A percentile compares a stretch with the other conserved stretches of the same genome.
These are phyloP conservation scores for Geranium brycei DNA, from an alignment of 345 rosid species.

Conservation along the genomic window DNA sequence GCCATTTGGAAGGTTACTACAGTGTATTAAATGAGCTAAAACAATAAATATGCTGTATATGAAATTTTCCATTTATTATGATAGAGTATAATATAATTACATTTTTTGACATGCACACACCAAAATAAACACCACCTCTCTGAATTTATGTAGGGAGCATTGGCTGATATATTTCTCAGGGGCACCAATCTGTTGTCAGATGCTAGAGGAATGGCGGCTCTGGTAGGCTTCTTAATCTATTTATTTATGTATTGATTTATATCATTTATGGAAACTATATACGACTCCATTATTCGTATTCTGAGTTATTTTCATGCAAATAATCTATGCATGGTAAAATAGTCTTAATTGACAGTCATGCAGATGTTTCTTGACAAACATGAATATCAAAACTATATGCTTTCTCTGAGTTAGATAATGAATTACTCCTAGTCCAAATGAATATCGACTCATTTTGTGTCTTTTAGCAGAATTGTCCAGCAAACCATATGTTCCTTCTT, in stretches of 20 bases:
- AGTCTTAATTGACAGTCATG: not conserved
- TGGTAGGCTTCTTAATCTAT: slow-evolving; percentile 33
- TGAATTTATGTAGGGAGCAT: slow-evolving; percentile 46
- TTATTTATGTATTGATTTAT: not conserved
- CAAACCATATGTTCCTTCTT: not conserved
- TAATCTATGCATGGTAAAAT: not conserved
- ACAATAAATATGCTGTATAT: no score
- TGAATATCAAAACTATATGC: not conserved
- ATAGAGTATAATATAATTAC: not conserved
- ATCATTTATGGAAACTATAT: no score
- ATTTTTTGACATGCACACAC: not conserved
- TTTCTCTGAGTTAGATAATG: not conserved
- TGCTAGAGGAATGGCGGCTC: slow-evolving; percentile 67
- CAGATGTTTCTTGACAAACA: not conserved
- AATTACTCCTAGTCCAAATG: not conserved
- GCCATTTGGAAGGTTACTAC: no score
- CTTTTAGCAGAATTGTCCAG: not conserved
- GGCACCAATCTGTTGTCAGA: slow-evolving; percentile 57
- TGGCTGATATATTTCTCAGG: slow-evolving; percentile 73
- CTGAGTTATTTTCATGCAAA: not conserved
- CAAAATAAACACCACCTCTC: not conserved
- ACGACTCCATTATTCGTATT: not conserved
- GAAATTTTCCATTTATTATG: no score
- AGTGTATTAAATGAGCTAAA: no score
- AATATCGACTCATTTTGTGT: not conserved